phyloP scores from a whole-genome alignment of 305 asterid genomes.

The Lippia alba region DNA sequence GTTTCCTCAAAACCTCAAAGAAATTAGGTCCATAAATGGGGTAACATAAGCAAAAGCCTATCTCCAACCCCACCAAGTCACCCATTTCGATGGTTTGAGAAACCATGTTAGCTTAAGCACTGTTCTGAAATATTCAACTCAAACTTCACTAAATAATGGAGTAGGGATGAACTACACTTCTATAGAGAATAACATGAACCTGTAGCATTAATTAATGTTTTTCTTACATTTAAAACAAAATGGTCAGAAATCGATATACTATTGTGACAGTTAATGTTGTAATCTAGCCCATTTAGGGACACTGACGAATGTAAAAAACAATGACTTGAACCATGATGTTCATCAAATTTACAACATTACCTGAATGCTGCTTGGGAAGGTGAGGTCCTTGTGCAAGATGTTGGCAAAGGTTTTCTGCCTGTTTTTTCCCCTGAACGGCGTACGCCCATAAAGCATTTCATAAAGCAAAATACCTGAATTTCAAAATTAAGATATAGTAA shows the following conservation, averaged over 20 bases:
- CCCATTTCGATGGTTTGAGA: too few relatives aligned
- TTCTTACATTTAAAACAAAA: background rate
- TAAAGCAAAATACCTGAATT: conserved; percentile 83
- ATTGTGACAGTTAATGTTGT: background rate
- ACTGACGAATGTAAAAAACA: background rate
- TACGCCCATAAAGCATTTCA: conserved; percentile 97
- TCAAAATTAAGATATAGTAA: conserved; percentile 19
- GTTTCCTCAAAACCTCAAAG: too few relatives aligned
- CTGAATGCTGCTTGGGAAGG: conserved; percentile 98
- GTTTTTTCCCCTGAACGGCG: conserved; percentile 97
- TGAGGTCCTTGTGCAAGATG: conserved; percentile 92
- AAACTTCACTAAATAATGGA: too few relatives aligned
- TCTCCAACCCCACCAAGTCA: too few relatives aligned
- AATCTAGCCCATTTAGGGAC: background rate
- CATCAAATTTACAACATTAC: conserved; percentile 41
- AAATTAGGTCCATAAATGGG: too few relatives aligned
- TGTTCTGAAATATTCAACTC: too few relatives aligned
- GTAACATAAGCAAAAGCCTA: too few relatives aligned
- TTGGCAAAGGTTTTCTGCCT: conserved; percentile 97
- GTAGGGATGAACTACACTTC: background rate
- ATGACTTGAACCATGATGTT: background rate
- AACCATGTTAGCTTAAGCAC: too few relatives aligned
- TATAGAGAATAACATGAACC: background rate
- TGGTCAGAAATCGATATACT: background rate
- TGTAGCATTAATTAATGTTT: background rate